Conservation (phyloP, 805 yeast genomes). For the Grigorovia jiainica region DNA sequence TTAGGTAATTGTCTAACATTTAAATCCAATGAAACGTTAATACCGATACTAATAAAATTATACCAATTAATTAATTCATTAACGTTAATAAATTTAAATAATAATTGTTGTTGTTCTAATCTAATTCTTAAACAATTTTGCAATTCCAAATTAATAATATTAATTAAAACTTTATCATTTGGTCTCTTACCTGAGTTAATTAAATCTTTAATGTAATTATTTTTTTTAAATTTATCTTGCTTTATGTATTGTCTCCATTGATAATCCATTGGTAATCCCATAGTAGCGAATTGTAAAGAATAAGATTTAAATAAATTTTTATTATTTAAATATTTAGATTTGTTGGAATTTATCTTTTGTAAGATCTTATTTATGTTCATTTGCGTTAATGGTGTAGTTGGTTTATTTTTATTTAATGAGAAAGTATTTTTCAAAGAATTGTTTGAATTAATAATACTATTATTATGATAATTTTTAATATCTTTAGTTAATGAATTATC, state of each 20-base stretch:
- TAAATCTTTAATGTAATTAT: not conserved
- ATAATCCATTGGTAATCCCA: constrained; percentile 84
- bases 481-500: constrained; percentile 27
- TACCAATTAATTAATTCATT: constrained; percentile 75
- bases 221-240: not conserved
- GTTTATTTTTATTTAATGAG: constrained; percentile 3
- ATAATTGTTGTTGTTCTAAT: constrained; percentile 72
- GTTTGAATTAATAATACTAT: too few species aligned
- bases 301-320: constrained; percentile 45
- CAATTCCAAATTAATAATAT: constrained; percentile 31
- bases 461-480: constrained; percentile 20
- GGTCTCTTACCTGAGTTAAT: not conserved
- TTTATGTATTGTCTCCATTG: constrained; percentile 27
- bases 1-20: constrained; percentile 61
- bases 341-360: constrained; percentile 10
- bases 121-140: constrained; percentile 57
- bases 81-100: constrained; percentile 52
- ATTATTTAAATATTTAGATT: constrained; percentile 22
- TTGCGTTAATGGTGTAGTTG: constrained; percentile 17
- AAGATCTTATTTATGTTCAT: constrained; percentile 16
- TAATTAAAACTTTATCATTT: constrained; percentile 1
- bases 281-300: constrained; percentile 71
- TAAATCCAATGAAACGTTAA: constrained; percentile 70
- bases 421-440: not conserved
- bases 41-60: constrained; percentile 58